Evolutionary conservation across 768 basidiomycete genomes (phyloP).

Genomic region (Tylopilus cervinicoccineus): DNA sequence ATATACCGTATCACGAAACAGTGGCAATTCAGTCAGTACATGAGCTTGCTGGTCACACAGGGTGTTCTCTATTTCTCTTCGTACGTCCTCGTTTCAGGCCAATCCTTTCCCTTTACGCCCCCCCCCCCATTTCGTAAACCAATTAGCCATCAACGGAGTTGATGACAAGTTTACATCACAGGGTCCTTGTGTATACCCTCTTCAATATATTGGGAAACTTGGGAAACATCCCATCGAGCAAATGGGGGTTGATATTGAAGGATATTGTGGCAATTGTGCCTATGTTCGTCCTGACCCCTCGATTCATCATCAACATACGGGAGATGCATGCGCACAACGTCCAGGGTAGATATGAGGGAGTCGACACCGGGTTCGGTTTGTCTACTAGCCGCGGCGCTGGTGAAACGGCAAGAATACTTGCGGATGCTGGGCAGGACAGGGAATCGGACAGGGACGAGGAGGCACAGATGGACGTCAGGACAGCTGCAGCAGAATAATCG

Average conservation of each 20-base stretch:
- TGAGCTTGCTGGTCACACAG: background rate
- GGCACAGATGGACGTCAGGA: background rate
- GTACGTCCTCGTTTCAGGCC: background rate
- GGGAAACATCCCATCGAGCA: background rate
- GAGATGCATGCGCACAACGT: background rate
- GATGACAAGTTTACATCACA: background rate
- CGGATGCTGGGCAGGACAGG: background rate
- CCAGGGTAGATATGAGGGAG: background rate
- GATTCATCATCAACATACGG: background rate
- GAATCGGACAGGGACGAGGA: conserved; percentile 14
- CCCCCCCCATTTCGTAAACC: no score
- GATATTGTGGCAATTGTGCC: background rate
- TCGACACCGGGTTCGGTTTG: background rate
- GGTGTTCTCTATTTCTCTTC: background rate
- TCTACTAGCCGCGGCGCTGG: background rate
- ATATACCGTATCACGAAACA: background rate
- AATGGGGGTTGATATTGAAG: background rate
- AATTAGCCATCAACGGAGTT: background rate
- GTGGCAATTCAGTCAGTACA: background rate
- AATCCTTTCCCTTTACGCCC: background rate
- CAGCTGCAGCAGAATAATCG: background rate
- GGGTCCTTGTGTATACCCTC: background rate
- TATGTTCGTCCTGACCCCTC: background rate
- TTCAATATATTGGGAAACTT: background rate
- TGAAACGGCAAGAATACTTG: background rate